Percentiles rank a stretch among this genome's conserved stretches.
These are phyloP conservation scores for Platanthera zijinensis DNA, from an alignment of 106 monocot genomes.

Conservation along the genomic window DNA sequence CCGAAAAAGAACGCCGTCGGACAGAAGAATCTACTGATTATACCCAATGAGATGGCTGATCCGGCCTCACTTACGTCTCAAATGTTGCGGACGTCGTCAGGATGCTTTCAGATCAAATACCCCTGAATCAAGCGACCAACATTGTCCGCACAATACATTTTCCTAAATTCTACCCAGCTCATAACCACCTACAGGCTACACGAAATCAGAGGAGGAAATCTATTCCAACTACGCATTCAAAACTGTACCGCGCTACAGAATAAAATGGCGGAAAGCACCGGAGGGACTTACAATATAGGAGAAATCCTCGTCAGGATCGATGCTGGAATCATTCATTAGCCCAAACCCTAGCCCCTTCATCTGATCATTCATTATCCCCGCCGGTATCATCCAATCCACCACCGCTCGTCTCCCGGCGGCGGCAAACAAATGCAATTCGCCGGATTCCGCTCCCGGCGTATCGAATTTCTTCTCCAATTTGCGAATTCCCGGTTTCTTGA, in stretches of 20 bases:
- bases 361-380: neutral
- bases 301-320: neutral
- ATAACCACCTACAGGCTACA: neutral
- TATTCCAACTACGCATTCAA: neutral
- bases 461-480: too few relatives aligned
- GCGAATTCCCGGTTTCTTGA: too few relatives aligned
- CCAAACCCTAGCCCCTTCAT: slow-evolving; percentile 4
- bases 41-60: too few relatives aligned
- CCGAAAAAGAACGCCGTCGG: too few relatives aligned
- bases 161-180: neutral
- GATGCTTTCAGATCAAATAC: too few relatives aligned
- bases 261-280: neutral
- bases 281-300: neutral
- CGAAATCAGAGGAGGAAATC: neutral
- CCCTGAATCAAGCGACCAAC: too few relatives aligned
- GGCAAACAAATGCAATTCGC: neutral
- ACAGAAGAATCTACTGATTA: too few relatives aligned
- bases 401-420: neutral
- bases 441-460: neutral
- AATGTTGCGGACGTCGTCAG: too few relatives aligned
- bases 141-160: neutral
- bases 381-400: neutral
- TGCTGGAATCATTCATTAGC: neutral
- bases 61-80: too few relatives aligned
- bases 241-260: neutral